Evolutionary conservation across 345 rosid species (phyloP), one percentile per base, ranked within the genome.

Genomic region (Zanthoxylum bungeanum): DNA sequence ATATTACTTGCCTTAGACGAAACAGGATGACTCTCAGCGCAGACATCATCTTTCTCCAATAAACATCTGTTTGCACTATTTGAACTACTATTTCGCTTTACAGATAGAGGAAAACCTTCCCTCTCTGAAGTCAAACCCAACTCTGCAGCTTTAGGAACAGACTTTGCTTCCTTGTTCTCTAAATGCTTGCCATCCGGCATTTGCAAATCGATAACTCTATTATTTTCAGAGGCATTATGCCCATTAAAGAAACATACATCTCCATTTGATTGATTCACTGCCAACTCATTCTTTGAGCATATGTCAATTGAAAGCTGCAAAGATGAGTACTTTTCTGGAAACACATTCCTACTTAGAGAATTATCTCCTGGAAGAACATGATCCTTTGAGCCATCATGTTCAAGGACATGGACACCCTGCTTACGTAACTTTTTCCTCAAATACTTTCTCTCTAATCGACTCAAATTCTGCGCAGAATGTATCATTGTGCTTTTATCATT

Each of bases 11-110:
- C 34, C 30, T 76, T 59, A 34, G 27, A 16, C 9, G 46, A 40
- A 59, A 36, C n/a, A 39, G 55, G 21, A 60, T 28, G 47, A 66
- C 30, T 46, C 30, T 22, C 69, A 4, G 55, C 6, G 49, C 14
- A 52, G 17, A 25, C n/a, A 21, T 68, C 51, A 62, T 28, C 37
- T 37, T 62, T 69, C 69, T 64, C 72, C 57, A 74, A 4, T 61
- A 58, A 9, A 66, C 28, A 16, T 40, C 58, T 37, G 64, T 50
- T 66, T 71, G 39, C 65, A 71, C 39, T 67, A 9, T 24, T 60
- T 8, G 39, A 49, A 27, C 60, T 62, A 70, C 40, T 53, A 73
- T 27, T 70, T 73, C 11, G 36, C 50, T 66, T 61, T 56, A 21
- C 61, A 22, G 64, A 24, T 7, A 77, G 25, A 17, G 10, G 46